Evolutionary conservation across 2,329 filamentous ascomycete species (phyloP).

Genomic region (Rhynchosporium agropyri): DNA sequence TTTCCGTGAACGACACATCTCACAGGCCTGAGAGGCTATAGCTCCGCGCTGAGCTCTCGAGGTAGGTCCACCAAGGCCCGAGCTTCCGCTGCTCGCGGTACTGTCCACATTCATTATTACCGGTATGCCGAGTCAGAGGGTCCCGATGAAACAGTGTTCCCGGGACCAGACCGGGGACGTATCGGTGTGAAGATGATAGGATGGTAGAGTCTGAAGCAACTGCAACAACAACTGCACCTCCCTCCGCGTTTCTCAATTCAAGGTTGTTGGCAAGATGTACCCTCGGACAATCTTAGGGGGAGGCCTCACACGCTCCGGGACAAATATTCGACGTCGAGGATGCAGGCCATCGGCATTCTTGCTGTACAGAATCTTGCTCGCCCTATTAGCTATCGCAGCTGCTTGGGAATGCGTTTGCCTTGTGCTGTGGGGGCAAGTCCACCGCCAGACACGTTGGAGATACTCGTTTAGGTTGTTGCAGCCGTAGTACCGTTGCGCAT

Average conservation of each 20-base stretch:
- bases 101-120: constrained; percentile 37
- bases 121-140: neutral
- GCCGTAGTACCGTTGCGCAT: constrained; percentile 4
- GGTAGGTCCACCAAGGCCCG: constrained; percentile 22
- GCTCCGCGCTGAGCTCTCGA: constrained; percentile 47
- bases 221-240: neutral
- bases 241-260: constrained; percentile 1
- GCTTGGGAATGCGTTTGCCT: neutral
- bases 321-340: constrained; percentile 8
- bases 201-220: constrained; percentile 11
- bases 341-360: constrained; percentile 11
- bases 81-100: constrained; percentile 31
- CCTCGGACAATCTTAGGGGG: constrained; percentile 8
- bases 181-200: constrained; percentile 18
- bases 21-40: constrained; percentile 59
- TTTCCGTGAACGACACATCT: constrained; percentile 62
- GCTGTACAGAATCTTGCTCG: constrained; percentile 1
- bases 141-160: constrained; percentile 5
- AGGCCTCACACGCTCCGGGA: constrained; percentile 11
- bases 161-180: constrained; percentile 7
- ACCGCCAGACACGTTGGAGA: neutral
- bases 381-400: neutral
- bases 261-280: constrained; percentile 4
- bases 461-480: constrained; percentile 4
- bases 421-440: neutral